Evolutionary conservation across 352 stramenopile genomes (phyloP), one percentile per base, ranked within the genome.

Genomic region (Phytophthora agathidicida): DNA sequence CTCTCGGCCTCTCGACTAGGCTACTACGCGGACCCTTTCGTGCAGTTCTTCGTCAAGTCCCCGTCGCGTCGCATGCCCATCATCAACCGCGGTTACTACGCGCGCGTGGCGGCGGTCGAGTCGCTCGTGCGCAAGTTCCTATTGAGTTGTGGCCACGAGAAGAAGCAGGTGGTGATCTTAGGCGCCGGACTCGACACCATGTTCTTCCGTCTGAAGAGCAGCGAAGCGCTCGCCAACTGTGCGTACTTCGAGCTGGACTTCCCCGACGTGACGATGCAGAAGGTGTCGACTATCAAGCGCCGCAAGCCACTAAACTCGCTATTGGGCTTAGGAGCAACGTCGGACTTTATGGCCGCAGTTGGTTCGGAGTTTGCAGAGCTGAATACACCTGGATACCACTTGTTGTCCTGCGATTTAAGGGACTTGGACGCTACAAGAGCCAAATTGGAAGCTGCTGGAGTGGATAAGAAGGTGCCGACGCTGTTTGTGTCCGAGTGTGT

Each of bases 401-500:
- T 96, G n/a, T 56, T 94, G 5, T 73, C 87, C 2, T 89, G 79
- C 47, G 87, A 96, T 57, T 48, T 96, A 43, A 70, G 85, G 7
- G 83, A 94, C 33, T 69, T 90, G 35, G 46, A 71, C 10, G 62
- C 55, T 1, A 86, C 75, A 3, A 80, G 54, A 6, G 45, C 66
- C 13, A 92, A 91, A 45, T 61, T 93, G 38, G 77, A 90, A 33
- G 67, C 46, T 3, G 80, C 78, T 1, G 80, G 83, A 1, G 66
- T 93, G 20, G 68, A 91, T 56, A 33, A 14, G 19, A 76, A 20
- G 24, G 33, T 66, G 7, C 83, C 80, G 9, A 91, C 83, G 37
- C 57, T 94, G 35, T 93, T 98, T 41, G 74, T 98, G 45, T 97
- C 91, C 4, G 91, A 98, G 61, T 96, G 84, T 43, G 91, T 98